Evolutionary conservation across 2,329 filamentous ascomycete species (phyloP), one percentile per base, ranked within the genome.

Genomic region (Penicillium fuscoglaucum): DNA sequence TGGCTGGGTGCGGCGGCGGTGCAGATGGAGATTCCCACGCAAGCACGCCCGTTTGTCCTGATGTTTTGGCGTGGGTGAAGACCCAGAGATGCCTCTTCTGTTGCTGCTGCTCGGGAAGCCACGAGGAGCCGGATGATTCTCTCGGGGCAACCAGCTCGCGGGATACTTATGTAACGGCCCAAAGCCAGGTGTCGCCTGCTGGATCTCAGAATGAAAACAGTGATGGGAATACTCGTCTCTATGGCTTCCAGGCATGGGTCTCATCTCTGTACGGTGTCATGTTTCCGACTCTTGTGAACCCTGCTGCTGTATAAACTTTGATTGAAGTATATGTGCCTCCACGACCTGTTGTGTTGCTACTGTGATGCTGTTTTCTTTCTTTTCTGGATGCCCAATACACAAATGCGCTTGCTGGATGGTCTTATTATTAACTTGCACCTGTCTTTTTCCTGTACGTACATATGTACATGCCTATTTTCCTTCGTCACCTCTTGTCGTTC

Each of bases 131-230:
- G 4, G n/a, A 58, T 24, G 28, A 46, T 29, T 29, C 55, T 39
- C 57, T 66, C 3, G 56, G 55, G 2, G 24, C 28, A 10, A 49
- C 54, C 37, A 47, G 33, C 10, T 65, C 63, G 5, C 52, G 31
- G 5, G 63, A 64, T 13, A 64, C 63, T 39, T 66, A 66, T 52
- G 21, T 49, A n/a, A 66, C 64, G 24, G 63, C 64, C 9, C 52
- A n/a, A 3, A 64, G 56, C 28, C 58, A 49, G 9, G 8, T 28
- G 19, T 60, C 57, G n/a, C 43, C 50, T 29, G 15, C 24, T 29
- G 50, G 6, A 21, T 58, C 35, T 37, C 55, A 58, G 13, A 48
- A 37, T 24, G 55, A 29, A 7, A 29, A 7, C 9, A 15, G 17
- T 10, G 50, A 19, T 9, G 35, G 3, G 8, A 29, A 46, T 29